Percentiles rank a stretch among this genome's conserved stretches.
Evolutionary conservation across 2,329 filamentous ascomycete genomes (phyloP).

Genomic region (Colletotrichum sp.): DNA sequence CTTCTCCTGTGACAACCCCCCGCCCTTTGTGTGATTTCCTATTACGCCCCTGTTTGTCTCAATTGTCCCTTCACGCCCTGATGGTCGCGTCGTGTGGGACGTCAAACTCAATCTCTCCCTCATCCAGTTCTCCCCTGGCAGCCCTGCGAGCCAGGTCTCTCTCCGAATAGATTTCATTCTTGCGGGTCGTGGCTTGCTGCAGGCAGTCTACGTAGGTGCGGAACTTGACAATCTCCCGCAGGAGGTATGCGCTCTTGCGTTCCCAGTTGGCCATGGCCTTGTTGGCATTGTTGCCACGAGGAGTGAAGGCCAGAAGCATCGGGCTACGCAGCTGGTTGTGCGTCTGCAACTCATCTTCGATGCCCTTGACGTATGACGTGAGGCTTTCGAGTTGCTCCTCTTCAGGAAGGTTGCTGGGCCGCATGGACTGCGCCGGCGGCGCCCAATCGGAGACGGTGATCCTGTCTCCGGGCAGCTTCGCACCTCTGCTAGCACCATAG

Average conservation of each 20-base stretch:
- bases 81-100: slow-evolving; percentile 40
- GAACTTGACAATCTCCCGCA: slow-evolving; percentile 96
- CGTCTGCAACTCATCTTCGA: slow-evolving; percentile 82
- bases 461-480: slow-evolving; percentile 81
- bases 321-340: slow-evolving; percentile 89
- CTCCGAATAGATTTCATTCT: slow-evolving; percentile 72
- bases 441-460: slow-evolving; percentile 86
- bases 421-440: slow-evolving; percentile 88
- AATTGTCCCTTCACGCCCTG: slow-evolving; percentile 5
- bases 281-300: slow-evolving; percentile 77
- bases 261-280: slow-evolving; percentile 98
- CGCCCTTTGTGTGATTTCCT: background rate
- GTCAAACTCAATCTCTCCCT: slow-evolving; percentile 39
- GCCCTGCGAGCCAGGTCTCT: slow-evolving; percentile 56
- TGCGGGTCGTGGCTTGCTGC: slow-evolving; percentile 70
- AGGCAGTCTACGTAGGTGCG: slow-evolving; percentile 91
- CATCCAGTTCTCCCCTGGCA: slow-evolving; percentile 49
- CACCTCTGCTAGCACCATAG: slow-evolving; percentile 43
- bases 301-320: slow-evolving; percentile 89
- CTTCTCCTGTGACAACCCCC: background rate
- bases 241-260: slow-evolving; percentile 87
- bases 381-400: slow-evolving; percentile 80
- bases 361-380: slow-evolving; percentile 78
- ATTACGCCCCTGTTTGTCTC: slow-evolving; percentile 10
- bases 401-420: slow-evolving; percentile 79